Evolutionary conservation across 106 monocot species (phyloP).

Genomic region (Amphibolis antarctica): DNA sequence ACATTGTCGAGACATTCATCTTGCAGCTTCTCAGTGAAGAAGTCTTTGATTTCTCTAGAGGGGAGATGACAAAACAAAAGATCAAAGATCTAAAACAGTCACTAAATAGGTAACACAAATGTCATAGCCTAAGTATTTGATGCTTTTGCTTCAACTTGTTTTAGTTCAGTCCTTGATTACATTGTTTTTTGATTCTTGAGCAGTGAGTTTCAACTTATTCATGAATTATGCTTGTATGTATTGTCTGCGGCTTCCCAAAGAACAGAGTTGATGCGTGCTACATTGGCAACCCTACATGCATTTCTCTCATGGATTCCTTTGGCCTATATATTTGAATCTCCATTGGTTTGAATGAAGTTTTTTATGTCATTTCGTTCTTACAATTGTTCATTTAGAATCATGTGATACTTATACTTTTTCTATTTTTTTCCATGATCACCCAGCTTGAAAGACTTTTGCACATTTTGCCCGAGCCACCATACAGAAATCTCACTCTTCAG

Average conservation of each 20-base stretch:
- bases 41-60: conserved; percentile 99
- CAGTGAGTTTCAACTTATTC: conserved; percentile 99
- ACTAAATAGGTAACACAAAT: conserved; percentile 54
- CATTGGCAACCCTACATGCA: conserved; percentile 92
- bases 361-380: neutral
- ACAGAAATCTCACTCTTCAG: conserved; percentile 94
- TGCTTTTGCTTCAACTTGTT: neutral
- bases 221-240: conserved; percentile 93
- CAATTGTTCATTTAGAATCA: neutral
- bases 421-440: conserved; percentile 7
- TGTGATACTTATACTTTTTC: neutral
- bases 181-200: conserved; percentile 8
- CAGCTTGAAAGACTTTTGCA: conserved; percentile 89
- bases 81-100: conserved; percentile 95
- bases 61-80: conserved; percentile 97
- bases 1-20: neutral
- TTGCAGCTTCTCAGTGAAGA: conserved; percentile 97
- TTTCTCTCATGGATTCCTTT: conserved; percentile 98
- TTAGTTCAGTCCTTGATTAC: neutral
- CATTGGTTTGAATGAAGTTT: conserved; percentile 38
- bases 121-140: neutral
- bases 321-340: conserved; percentile 96
- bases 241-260: conserved; percentile 89
- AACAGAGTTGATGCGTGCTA: conserved; percentile 84
- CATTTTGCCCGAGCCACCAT: conserved; percentile 70